Evolutionary conservation across 495 filamentous ascomycete genomes (phyloP).

Genomic region (Lasiosphaeriaceae sp.): DNA sequence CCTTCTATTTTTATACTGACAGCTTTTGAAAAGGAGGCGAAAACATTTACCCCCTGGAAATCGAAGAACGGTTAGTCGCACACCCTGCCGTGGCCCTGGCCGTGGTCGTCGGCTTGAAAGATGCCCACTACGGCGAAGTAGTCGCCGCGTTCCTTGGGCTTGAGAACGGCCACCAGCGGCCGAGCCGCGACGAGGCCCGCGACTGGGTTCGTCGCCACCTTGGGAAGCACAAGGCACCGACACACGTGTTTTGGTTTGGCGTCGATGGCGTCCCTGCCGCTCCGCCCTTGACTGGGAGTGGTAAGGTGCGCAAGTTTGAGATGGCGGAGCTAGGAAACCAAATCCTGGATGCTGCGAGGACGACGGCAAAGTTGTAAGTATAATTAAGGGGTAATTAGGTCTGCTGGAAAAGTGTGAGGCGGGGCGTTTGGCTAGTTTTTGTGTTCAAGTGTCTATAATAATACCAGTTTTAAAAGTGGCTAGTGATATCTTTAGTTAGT

Average conservation of each 20-base stretch:
- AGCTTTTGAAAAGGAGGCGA: conserved; percentile 41
- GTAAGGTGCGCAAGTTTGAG: conserved; percentile 67
- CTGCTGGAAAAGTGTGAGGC: too few species aligned
- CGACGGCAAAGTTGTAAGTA: conserved; percentile 36
- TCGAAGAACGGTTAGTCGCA: conserved; percentile 60
- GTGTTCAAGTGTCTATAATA: not conserved
- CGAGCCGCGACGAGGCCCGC: conserved; percentile 47
- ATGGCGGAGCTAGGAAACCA: conserved; percentile 54
- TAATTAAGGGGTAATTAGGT: not conserved
- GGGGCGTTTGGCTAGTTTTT: too few species aligned
- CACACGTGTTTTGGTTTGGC: conserved; percentile 63
- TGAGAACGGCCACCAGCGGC: conserved; percentile 26
- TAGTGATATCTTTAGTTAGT: too few species aligned
- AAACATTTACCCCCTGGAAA: conserved; percentile 68
- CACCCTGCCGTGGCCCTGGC: conserved; percentile 55
- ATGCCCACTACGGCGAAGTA: conserved; percentile 63
- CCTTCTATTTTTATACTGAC: not conserved
- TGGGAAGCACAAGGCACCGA: conserved; percentile 64
- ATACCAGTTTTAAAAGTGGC: too few species aligned
- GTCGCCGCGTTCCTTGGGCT: conserved; percentile 58
- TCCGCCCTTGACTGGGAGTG: conserved; percentile 65
- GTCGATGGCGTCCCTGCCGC: conserved; percentile 52
- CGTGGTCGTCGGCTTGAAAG: conserved; percentile 59
- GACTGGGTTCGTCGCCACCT: conserved; percentile 58
- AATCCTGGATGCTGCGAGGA: conserved; percentile 34